Conservation (phyloP, 768 basidiomycete genomes). For the Boletellus ananas region DNA sequence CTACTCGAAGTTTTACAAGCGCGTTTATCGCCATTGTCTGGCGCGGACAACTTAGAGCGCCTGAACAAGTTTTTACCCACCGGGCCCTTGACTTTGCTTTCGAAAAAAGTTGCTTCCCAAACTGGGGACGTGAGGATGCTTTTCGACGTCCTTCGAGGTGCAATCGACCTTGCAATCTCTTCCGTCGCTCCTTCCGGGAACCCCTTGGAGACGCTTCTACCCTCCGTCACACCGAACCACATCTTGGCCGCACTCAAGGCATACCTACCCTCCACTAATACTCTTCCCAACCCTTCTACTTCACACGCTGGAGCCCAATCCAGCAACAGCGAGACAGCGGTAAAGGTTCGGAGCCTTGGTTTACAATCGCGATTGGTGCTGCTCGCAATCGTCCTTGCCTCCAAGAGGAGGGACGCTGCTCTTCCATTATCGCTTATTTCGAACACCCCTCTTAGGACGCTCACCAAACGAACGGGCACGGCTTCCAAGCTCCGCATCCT, state of each 20-base stretch:
- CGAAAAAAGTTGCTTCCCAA: constrained; percentile 75
- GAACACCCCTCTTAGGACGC: constrained; percentile 33
- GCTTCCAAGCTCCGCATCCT: constrained; percentile 38
- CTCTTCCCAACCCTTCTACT: constrained; percentile 7
- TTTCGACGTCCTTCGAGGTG: constrained; percentile 76
- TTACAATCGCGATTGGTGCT: constrained; percentile 73
- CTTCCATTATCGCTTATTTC: constrained; percentile 46
- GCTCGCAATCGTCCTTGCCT: constrained; percentile 59
- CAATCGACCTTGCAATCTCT: constrained; percentile 66
- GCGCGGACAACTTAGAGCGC: constrained; percentile 26
- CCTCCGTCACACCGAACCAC: constrained; percentile 58
- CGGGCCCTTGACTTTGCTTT: constrained; percentile 63
- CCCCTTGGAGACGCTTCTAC: constrained; percentile 34
- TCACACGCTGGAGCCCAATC: constrained; percentile 22
- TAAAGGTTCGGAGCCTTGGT: constrained; percentile 65
- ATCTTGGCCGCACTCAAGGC: constrained; percentile 74
- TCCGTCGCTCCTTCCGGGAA: constrained; percentile 15
- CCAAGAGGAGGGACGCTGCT: constrained; percentile 55
- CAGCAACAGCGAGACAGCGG: constrained; percentile 55
- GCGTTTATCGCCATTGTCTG: constrained; percentile 54
- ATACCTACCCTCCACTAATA: constrained; percentile 45
- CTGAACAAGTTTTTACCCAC: constrained; percentile 57
- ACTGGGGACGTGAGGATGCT: constrained; percentile 82
- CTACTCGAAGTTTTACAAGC: constrained; percentile 65
- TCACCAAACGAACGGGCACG: constrained; percentile 51